Evolutionary conservation across 2,329 filamentous ascomycete species (phyloP), one percentile per base, ranked within the genome.

Genomic region (Arthrobotrys musiformis): DNA sequence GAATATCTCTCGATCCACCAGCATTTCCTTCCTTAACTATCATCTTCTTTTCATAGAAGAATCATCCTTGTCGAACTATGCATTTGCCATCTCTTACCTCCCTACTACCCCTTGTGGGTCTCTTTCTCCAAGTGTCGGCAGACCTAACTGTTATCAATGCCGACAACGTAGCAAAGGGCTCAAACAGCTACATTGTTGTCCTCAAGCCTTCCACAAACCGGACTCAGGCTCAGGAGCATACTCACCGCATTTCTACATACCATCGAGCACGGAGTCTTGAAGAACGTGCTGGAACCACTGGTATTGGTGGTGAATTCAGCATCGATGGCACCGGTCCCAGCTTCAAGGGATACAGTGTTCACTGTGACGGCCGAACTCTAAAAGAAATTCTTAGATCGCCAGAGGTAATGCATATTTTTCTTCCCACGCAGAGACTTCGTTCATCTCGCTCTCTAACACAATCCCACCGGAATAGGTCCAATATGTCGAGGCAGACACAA

Each of bases 181-280:
- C 87, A 37, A 86, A 88, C 83, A 84, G 85, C 58, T 91, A 89
- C 83, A 90, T 91, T 78, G 88, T 90, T 67, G 88, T 91, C 72
- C 90, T 90, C 85, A 88, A 90, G 82, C 35, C 44, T 1, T 33
- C 58, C 8, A 37, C 46, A 63, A 70, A 54, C 26, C 24, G 37
- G 88, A 22, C 84, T 83, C 7, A 63, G 33, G 24, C 52, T 2
- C 9, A 44, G 30, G 44, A 70, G n/a, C 67, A 70, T 24, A 70
- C 48, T n/a, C 58, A 72, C 3, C 46, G 58, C 17, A 63, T 63
- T 24, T 15, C 11, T 11, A 56, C 11, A 5, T 72, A 56, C 26
- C 58, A 72, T 37, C 11, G 22, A 9, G 46, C 30, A 15, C 24
- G 58, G 40, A 48, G 48, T 6, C 30, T 62, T 1, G 22, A 48